Evolutionary conservation across 495 filamentous ascomycete species (phyloP), one percentile per base, ranked within the genome.

Genomic region (Annulohypoxylon maeteangense): DNA sequence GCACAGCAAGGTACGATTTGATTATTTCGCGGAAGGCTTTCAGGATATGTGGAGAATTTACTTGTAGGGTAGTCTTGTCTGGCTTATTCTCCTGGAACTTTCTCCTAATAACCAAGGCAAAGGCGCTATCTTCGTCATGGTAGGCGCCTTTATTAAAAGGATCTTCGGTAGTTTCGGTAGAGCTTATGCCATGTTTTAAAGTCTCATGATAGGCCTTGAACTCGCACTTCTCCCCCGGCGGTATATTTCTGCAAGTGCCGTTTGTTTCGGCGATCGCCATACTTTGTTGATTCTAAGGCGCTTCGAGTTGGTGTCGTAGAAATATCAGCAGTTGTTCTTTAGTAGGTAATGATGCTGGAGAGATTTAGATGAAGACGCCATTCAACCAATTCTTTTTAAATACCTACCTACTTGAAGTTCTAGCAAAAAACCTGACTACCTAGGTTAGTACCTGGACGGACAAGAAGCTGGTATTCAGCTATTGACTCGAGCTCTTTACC

Each of bases 1-100:
- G 76, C 8, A 79, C 78, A 1, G 72, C 64, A 1, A 80, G 74
- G 40, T 85, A 82, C 31, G 77, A 81, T n/a, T 74, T 74, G 47
- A 85, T 67, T 4, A 81, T 74, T 10, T 74, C 62, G n/a, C 73
- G 70, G 14, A 77, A 75, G 14, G 76, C 75, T 42, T 69, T 70
- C 22, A 83, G 76, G 11, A 86, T 76, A 23, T 80, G 63, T 0
- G 79, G 79, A 1, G 84, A 86, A 58, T 86, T 83, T 64, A 86
- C 77, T 18, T 78, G 66, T 12, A 86, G 60, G 6, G 50, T 71
- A 11, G 75, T 80, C 65, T 75, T 78, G 51, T 74, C 73, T 8
- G 75, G 69, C 16, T 67, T 62, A 8, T 75, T 53, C 14, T 75
- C 57, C n/a, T 74, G 51, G 29, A 69, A 77, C 27, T 61, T 57